These are phyloP conservation scores for Podaxis carcinomalis DNA, from an alignment of 768 basidiomycete genomes.

Conservation along the genomic window DNA sequence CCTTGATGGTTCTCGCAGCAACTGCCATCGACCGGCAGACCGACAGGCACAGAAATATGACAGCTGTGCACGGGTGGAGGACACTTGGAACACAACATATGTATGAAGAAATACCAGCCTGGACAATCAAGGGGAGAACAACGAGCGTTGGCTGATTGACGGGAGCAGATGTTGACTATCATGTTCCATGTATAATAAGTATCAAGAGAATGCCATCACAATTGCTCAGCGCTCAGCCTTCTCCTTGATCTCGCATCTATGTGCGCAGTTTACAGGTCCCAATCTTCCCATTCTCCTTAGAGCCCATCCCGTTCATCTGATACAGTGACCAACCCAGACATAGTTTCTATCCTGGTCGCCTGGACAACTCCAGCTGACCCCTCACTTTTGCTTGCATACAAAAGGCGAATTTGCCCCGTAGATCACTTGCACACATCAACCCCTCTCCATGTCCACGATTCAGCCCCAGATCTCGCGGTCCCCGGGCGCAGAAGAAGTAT, in stretches of 20 bases:
- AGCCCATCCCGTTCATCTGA: not conserved
- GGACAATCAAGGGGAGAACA: not conserved
- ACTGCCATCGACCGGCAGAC: not conserved
- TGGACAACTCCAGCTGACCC: not conserved
- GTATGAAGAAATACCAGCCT: not conserved
- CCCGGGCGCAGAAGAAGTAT: constrained; percentile 30
- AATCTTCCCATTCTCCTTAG: not conserved
- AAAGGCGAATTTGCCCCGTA: not conserved
- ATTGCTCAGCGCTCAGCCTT: constrained; percentile 3
- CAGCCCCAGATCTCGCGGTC: constrained; percentile 20
- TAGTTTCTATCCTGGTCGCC: constrained; percentile 1
- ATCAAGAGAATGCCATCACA: not conserved
- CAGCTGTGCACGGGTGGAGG: not conserved
- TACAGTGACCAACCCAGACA: not conserved
- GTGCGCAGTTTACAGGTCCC: not conserved
- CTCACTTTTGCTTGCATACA: not conserved
- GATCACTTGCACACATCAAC: not conserved
- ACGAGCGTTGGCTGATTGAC: not conserved
- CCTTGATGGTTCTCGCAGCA: constrained; percentile 2
- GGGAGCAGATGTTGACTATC: not conserved
- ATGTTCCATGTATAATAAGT: not conserved
- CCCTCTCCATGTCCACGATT: not conserved
- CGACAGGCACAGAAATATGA: not conserved
- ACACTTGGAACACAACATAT: not conserved
- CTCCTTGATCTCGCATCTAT: not conserved